Evolutionary conservation across 345 rosid genomes (phyloP), one percentile per base, ranked within the genome.

Genomic region (Abelmoschus esculentus): DNA sequence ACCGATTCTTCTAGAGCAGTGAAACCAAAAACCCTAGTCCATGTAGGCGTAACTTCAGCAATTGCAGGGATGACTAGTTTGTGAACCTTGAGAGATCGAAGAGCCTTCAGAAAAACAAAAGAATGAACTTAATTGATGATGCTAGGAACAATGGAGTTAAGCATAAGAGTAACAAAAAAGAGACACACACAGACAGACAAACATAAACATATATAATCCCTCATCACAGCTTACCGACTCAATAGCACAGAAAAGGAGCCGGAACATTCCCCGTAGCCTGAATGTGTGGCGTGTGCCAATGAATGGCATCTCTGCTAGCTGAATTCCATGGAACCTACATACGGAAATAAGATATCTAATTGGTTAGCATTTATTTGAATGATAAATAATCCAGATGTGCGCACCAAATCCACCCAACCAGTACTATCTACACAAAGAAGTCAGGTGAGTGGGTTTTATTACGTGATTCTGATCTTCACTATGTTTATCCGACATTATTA

Each of bases 261-360:
- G 90, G 61, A 96, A 92, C 96, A 92, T 90, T 72, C 96, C 93
- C 77, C 87, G 96, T 52, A 84, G 89, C 82, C 96, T 83, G 70
- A 88, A 92, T 54, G 80, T 75, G 75, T 88, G 87, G 10, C 98
- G 96, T 50, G 96, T 88, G 72, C 96, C 98, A 79, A 92, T 88
- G 78, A 88, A 92, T n/a, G 96, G 96, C 98, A 92, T 92, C 86
- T 92, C 98, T 79, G 93, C 98, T 62, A 90, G 73, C 67, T 72
- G 68, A 63, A 81, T 83, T 63, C 96, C 98, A 76, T 85, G 98
- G 70, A 92, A 86, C 83, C 98, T 92, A 72, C 40, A 49, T 3
- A 66, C 14, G 56, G 4, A 40, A 49, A 67, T n/a, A 53, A 7
- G 62, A 18, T 12, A 56, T 31, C 22, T 15, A 26, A 57, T 77